Evolutionary conservation across 176 grass and related monocot genomes (phyloP), one percentile per base, ranked within the genome.

Genomic region (Lolium perenne): DNA sequence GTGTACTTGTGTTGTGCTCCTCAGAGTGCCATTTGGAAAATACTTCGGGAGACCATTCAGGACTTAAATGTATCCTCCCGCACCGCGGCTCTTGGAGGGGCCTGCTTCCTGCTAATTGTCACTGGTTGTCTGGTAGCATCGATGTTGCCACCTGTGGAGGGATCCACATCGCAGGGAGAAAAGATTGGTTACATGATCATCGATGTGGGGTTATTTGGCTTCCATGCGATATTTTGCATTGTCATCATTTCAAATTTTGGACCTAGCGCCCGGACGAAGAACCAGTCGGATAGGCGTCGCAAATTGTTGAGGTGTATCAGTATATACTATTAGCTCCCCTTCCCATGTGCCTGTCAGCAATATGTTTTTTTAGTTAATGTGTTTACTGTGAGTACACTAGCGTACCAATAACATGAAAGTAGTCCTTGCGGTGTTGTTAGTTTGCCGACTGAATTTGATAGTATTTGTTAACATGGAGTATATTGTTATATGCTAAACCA

Each of bases 291-390:
- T n/a, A 71, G 23, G 11, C 9, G 58, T 14, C n/a, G 40, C 40
- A 45, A 10, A 3, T 13, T 71, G 13, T 57, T 56, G 59, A 85
- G 83, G 73, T 77, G 75, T 10, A 84, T 10, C 20, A 8, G 20
- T 40, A 84, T 20, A 59, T 58, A n/a, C 29, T 29, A 29, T 29
- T 40, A 41, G 1, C 56, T 20, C n/a, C 8, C 32, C 8, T 7
- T 25, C 58, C 59, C 10, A 4, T 85, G 20, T 67, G 18, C 40
- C 40, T 1, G 41, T 66, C 6, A 71, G 68, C 68, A 18, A 21
- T 22, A 22, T 47, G n/a, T n/a, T n/a, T n/a, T n/a, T n/a, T n/a
- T n/a, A n/a, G 69, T 72, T 72, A 25, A 47, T 47, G 43, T 46
- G 20, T 12, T 46, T 22, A 46, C 1, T 45, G 18, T 11, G 23